Evolutionary conservation across 768 basidiomycete genomes (phyloP), one percentile per base, ranked within the genome.

Genomic region (Mycena amicta): DNA sequence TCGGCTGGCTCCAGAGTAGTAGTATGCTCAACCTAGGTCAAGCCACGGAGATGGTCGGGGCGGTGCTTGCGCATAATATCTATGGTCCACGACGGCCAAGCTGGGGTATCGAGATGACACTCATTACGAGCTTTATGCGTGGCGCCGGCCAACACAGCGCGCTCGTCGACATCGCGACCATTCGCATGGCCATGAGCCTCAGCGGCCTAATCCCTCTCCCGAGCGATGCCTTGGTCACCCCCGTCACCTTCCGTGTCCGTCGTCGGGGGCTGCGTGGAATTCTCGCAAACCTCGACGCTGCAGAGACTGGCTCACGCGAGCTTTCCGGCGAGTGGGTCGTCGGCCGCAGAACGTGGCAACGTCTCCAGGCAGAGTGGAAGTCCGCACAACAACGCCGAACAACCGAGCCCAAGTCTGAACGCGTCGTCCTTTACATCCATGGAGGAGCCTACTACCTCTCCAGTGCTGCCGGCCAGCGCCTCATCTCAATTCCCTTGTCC

Each of bases 361-460:
- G 86, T 27, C 78, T 97, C 63, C 94, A 97, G 67, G 76, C 81
- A 16, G 93, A 95, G 67, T 91, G 92, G 85, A 86, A 82, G 67
- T 77, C 81, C 18, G 70, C 77, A n/a, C 70, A 71, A 49, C 56
- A 41, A 61, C 67, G 52, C 68, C 64, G 52, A 56, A 55, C 53
- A 59, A 57, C 63, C 41, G 52, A 69, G 54, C 53, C 55, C 41
- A 83, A 74, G 47, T 81, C 84, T 64, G 90, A 96, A 57, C 81
- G 90, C 50, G 88, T 98, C 27, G 85, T 97, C n/a, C 80, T 97
- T 6, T 98, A 94, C 68, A 80, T 98, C 11, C 96, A 98, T 68
- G 96, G 95, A 91, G 93, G 94, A 43, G 96, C 95, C 33, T 99
- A 97, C 71, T 98, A 94, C 71, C 78, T 90, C 49, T 95, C 92